Base-by-base conservation (phyloP, 2,329 filamentous ascomycete genomes). In the Aspergillus sp. region DNA sequence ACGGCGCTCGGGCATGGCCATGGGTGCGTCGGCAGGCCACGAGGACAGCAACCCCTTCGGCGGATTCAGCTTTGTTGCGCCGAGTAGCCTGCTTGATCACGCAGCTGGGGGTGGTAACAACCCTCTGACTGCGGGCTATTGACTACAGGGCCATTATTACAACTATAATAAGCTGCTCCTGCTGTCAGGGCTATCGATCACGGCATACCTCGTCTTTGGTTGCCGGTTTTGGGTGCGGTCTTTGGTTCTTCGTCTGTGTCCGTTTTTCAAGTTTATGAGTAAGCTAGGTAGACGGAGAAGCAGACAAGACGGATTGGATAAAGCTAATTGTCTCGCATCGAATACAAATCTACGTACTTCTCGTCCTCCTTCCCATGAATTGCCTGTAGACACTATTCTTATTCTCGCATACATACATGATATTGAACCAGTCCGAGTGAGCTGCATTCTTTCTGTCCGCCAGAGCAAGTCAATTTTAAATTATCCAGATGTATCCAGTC, bases 11-110 rank as follows among this genome's bases (percentile, higher is more conserved):
- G 45, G 31, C 5, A 35, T 48, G 45, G 31, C 11, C 31, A 48
- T 48, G 15, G 45, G 31, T n/a, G 54, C 66, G 54, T 65, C 68
- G 8, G 56, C 59, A 3, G 62, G 63, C 6, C 35, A 60, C 37
- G 46, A 61, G 9, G 62, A 67, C 6, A 68, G 66, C 27, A 73
- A 80, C 62, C 76, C 75, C 0, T 80, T 80, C 64, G 77, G 77
- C 37, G 78, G 78, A 4, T 80, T 80, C 55, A 80, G 77, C 61
- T 80, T 78, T 48, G 78, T 80, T 53, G 78, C 78, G 37, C 76
- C 77, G 27, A 77, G 73, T 62, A 80, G 77, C 55, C 66, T 80
- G 50, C 69, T 80, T 44, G 76, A 82, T 55, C 68, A 74, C 58
- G 73, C 69, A 14, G 53, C 72, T 31, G 70, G 70, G 17, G 24